A percentile compares a stretch with the other conserved stretches of the same genome.
Conservation (phyloP, 1,284 basidiomycete species). For the Cystobasidiaceae sp. region DNA sequence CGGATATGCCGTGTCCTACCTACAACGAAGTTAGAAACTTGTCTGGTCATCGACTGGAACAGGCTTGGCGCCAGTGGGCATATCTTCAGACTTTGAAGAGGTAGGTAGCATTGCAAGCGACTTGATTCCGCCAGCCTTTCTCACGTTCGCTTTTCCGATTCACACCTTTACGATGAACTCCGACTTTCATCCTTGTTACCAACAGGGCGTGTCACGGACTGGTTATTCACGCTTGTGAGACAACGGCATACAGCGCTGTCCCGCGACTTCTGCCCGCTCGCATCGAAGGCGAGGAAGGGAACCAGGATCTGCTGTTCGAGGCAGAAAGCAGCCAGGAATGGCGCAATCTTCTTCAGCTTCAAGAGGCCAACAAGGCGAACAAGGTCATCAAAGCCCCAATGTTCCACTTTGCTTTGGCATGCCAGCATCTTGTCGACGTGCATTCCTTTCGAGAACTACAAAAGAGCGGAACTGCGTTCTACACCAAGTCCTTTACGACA, state of each 20-base stretch:
- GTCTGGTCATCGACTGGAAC: neutral
- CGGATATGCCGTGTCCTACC: neutral
- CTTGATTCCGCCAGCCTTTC: too few relatives aligned
- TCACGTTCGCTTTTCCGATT: neutral
- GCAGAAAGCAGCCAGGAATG: neutral
- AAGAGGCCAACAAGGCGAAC: too few relatives aligned
- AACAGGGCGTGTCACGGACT: neutral
- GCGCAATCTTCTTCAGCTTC: neutral
- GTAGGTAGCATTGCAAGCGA: too few relatives aligned
- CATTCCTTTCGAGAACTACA: neutral
- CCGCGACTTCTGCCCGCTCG: neutral
- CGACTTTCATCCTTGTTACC: too few relatives aligned
- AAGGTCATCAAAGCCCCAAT: too few relatives aligned
- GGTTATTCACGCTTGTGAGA: neutral
- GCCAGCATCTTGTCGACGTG: neutral
- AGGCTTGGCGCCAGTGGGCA: neutral
- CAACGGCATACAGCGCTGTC: neutral
- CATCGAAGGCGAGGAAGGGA: neutral
- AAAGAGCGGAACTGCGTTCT: neutral
- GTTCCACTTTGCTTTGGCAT: neutral
- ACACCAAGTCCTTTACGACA: neutral
- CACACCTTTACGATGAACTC: neutral
- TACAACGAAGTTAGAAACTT: neutral
- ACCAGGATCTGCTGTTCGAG: neutral
- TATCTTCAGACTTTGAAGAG: neutral